phyloP scores from a whole-genome alignment of 2,329 filamentous ascomycete species.

The Fusarium sp. region DNA sequence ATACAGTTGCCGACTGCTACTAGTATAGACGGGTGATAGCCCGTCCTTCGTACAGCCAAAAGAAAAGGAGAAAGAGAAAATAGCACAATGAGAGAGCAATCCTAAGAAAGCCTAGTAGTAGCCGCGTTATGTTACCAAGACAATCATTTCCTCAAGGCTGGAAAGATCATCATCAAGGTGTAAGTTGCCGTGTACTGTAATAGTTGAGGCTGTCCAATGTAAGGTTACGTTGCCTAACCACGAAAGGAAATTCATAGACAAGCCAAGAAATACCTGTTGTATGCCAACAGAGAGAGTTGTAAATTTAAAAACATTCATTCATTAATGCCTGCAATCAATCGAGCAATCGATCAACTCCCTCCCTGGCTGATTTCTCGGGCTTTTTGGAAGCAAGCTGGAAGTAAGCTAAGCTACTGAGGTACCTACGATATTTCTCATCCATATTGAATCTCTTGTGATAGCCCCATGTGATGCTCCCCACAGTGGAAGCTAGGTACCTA shows the following conservation, averaged over 20 bases:
- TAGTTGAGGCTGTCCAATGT: too few relatives aligned
- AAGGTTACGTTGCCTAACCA: neutral
- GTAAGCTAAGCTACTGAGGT: too few relatives aligned
- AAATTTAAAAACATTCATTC: too few relatives aligned
- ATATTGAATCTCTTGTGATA: too few relatives aligned
- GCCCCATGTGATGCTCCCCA: constrained; percentile 6
- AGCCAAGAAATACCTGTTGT: neutral
- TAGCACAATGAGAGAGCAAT: neutral
- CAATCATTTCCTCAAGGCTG: neutral
- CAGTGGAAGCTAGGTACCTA: neutral
- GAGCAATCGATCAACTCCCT: too few relatives aligned
- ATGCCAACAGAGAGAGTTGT: neutral
- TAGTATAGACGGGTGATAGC: neutral
- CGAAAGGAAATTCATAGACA: constrained; percentile 6
- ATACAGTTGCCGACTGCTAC: neutral
- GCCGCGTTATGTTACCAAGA: neutral
- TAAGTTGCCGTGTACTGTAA: neutral
- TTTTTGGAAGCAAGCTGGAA: too few relatives aligned
- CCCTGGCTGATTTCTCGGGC: too few relatives aligned
- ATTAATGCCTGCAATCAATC: neutral
- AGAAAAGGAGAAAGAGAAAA: neutral
- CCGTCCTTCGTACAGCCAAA: neutral
- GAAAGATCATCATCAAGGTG: neutral
- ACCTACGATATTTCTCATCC: too few relatives aligned
- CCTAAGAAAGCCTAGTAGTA: neutral